A percentile compares a stretch with the other conserved stretches of the same genome.
Conservation (phyloP, 371 early-diverging fungal species). For the Rhizopus sp. region DNA sequence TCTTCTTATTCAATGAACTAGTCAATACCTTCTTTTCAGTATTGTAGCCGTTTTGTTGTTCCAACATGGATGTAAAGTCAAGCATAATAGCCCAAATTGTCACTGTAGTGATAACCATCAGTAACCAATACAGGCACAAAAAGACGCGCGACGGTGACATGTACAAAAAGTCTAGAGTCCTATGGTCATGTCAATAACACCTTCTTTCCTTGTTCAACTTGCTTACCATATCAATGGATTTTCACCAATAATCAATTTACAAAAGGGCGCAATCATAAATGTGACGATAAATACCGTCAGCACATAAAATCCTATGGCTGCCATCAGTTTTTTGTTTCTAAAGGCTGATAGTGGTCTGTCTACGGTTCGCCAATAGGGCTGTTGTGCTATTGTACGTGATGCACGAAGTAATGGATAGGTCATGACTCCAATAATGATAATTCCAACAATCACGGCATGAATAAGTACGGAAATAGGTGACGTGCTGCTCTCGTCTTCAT, state of each 20-base stretch:
- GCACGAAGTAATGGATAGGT: conserved; percentile 56
- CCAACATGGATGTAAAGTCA: conserved; percentile 42
- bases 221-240: conserved; percentile 67
- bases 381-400: conserved; percentile 52
- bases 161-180: conserved; percentile 58
- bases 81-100: conserved; percentile 54
- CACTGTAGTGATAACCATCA: conserved; percentile 56
- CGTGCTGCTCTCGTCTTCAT: conserved; percentile 14
- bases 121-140: conserved; percentile 63
- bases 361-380: conserved; percentile 45
- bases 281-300: conserved; percentile 41
- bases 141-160: conserved; percentile 45
- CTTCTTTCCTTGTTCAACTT: neutral
- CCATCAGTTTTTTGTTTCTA: conserved; percentile 28
- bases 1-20: conserved; percentile 61
- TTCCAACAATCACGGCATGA: conserved; percentile 67
- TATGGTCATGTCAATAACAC: conserved; percentile 15
- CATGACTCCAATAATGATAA: conserved; percentile 65
- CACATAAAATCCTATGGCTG: conserved; percentile 42
- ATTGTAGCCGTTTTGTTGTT: conserved; percentile 17
- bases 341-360: conserved; percentile 3
- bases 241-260: conserved; percentile 36
- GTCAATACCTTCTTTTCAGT: conserved; percentile 42
- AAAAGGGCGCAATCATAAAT: conserved; percentile 53
- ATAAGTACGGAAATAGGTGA: conserved; percentile 36